Conservation (phyloP, 2,329 filamentous ascomycete species). For the Cladosporium sp. region DNA sequence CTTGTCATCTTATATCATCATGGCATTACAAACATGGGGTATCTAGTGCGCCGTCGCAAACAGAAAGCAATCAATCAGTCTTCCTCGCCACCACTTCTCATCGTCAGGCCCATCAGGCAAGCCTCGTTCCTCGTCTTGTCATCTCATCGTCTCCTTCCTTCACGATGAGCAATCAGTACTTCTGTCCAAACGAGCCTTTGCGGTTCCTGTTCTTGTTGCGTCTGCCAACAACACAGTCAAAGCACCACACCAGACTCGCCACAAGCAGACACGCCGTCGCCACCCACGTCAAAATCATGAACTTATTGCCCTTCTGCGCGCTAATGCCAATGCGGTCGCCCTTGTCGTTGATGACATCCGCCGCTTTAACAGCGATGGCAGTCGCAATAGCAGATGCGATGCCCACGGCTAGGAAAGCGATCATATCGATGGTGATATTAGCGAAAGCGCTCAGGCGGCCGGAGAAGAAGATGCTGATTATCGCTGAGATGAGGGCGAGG, state of each 20-base stretch:
- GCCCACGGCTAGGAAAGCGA: conserved; percentile 62
- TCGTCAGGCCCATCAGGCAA: background rate
- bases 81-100: background rate
- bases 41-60: background rate
- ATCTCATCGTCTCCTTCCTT: background rate
- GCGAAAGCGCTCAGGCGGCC: conserved; percentile 50
- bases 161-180: background rate
- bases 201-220: background rate
- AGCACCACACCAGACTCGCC: conserved; percentile 32
- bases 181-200: background rate
- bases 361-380: conserved; percentile 58
- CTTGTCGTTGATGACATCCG: conserved; percentile 54
- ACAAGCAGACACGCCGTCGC: conserved; percentile 43
- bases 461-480: conserved; percentile 47
- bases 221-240: conserved; percentile 24
- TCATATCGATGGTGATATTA: conserved; percentile 51
- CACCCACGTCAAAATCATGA: conserved; percentile 61
- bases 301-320: conserved; percentile 54
- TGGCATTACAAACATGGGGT: conserved; percentile 4
- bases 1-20: background rate
- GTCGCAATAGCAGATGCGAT: conserved; percentile 74
- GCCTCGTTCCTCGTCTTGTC: background rate
- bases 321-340: conserved; percentile 52
- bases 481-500: conserved; percentile 49
- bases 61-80: background rate